These are phyloP conservation scores for Oenanthe sinensis DNA, from an alignment of 129 eudicot genomes.

Conservation along the genomic window DNA sequence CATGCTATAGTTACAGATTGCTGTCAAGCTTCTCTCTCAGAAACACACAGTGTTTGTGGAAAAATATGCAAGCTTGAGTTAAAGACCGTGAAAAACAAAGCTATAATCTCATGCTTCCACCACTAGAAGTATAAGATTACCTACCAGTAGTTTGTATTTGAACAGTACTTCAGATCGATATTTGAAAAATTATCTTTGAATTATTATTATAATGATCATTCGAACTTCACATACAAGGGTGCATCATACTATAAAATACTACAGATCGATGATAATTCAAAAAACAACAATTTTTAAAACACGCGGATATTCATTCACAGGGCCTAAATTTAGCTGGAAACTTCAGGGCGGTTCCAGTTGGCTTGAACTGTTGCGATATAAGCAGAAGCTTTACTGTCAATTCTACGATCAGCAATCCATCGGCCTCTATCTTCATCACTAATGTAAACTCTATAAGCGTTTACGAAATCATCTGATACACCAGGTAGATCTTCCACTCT, in stretches of 20 bases:
- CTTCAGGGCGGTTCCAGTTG: constrained; percentile 2
- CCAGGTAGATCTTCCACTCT: background rate
- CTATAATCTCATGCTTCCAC: no score
- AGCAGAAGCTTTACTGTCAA: constrained; percentile 32
- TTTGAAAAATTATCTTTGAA: no score
- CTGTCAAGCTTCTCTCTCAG: no score
- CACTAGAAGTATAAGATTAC: no score
- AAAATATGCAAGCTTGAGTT: no score
- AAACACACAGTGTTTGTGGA: no score
- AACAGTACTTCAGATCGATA: no score
- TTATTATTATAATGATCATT: background rate
- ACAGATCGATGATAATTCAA: background rate
- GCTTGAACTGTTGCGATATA: constrained; percentile 17
- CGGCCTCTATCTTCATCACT: constrained; percentile 45
- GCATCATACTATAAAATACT: background rate
- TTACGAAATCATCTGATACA: constrained; percentile 14
- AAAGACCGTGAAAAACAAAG: no score
- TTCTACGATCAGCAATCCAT: constrained; percentile 45
- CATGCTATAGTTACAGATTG: no score
- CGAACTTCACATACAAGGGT: background rate
- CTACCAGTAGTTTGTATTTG: no score
- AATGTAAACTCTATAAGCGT: constrained; percentile 31
- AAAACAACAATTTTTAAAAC: background rate
- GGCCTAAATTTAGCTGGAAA: background rate
- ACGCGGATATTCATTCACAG: background rate